Percentiles rank a stretch among this genome's conserved stretches.
Evolutionary conservation across 1,284 basidiomycete genomes (phyloP).

Genomic region (Ustilago xerochloae): DNA sequence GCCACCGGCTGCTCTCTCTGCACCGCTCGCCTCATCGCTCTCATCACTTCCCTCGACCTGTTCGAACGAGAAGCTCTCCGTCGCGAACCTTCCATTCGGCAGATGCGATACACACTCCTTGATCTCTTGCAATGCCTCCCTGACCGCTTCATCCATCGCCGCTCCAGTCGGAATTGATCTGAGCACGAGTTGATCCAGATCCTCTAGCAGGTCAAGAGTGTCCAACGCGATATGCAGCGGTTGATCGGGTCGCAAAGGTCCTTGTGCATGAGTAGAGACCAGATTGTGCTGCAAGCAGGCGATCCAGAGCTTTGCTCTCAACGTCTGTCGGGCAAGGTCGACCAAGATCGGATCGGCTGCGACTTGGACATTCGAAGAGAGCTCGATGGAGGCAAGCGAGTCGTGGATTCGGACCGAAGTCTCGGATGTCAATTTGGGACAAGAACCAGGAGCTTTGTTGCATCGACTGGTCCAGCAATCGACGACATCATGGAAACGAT

Average conservation of each 20-base stretch:
- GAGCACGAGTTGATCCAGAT: constrained; percentile 27
- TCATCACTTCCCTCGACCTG: constrained; percentile 29
- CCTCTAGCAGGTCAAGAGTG: constrained; percentile 44
- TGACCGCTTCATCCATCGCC: constrained; percentile 2
- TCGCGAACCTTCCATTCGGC: constrained; percentile 18
- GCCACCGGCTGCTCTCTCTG: not conserved
- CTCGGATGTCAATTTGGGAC: not conserved
- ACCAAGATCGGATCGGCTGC: constrained; percentile 27
- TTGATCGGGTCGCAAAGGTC: constrained; percentile 30
- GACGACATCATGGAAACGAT: constrained; percentile 2
- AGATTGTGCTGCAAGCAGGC: constrained; percentile 31
- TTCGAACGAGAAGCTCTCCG: constrained; percentile 28
- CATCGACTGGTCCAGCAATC: constrained; percentile 15
- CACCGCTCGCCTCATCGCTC: constrained; percentile 5
- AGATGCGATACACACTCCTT: constrained; percentile 16
- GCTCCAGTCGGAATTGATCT: not conserved
- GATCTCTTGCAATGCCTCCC: constrained; percentile 15
- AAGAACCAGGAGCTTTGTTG: not conserved
- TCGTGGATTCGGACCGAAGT: constrained; percentile 25
- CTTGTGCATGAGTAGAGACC: constrained; percentile 9
- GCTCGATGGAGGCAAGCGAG: constrained; percentile 20
- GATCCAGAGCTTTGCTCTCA: constrained; percentile 32
- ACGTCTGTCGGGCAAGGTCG: constrained; percentile 32
- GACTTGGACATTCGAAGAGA: not conserved
- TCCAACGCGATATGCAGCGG: constrained; percentile 43